Percentiles rank a stretch among this genome's conserved stretches.
These are phyloP conservation scores for Pleomassaria siparia DNA, from an alignment of 2,329 filamentous ascomycete species.

Conservation along the genomic window DNA sequence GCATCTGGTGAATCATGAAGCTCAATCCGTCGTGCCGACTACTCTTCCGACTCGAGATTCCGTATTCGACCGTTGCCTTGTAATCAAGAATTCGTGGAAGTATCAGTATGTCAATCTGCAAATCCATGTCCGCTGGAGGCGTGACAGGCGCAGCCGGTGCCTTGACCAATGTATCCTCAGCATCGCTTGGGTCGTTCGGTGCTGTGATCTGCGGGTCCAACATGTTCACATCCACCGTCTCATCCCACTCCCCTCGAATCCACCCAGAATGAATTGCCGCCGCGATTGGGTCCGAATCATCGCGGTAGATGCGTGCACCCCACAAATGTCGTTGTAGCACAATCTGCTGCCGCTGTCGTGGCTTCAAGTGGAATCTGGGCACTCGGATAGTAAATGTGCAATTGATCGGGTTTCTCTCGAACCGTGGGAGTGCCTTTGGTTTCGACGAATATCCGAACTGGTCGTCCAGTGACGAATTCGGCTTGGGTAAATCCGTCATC, in stretches of 20 bases:
- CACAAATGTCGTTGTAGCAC: constrained; percentile 79
- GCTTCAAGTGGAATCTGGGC: constrained; percentile 72
- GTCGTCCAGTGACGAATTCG: constrained; percentile 47
- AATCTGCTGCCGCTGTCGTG: constrained; percentile 76
- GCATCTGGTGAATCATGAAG: constrained; percentile 78
- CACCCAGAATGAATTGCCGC: constrained; percentile 93
- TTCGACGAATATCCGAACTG: constrained; percentile 61
- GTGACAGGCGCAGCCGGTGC: constrained; percentile 57
- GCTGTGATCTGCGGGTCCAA: constrained; percentile 59
- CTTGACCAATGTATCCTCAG: constrained; percentile 46
- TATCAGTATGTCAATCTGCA: constrained; percentile 84
- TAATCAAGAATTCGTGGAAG: constrained; percentile 80
- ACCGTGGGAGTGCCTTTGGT: constrained; percentile 74
- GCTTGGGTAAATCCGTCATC: constrained; percentile 54
- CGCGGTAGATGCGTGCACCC: constrained; percentile 93
- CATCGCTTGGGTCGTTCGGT: constrained; percentile 43
- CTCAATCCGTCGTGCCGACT: constrained; percentile 84
- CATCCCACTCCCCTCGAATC: constrained; percentile 84
- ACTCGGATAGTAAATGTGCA: constrained; percentile 89
- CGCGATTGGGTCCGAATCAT: constrained; percentile 91
- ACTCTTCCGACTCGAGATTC: constrained; percentile 80
- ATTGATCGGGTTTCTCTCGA: constrained; percentile 74
- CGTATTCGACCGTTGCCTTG: constrained; percentile 71
- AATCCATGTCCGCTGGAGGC: constrained; percentile 69
- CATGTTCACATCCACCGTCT: constrained; percentile 71